phyloP scores from a whole-genome alignment of 495 filamentous ascomycete genomes.

The Letharia columbiana region DNA sequence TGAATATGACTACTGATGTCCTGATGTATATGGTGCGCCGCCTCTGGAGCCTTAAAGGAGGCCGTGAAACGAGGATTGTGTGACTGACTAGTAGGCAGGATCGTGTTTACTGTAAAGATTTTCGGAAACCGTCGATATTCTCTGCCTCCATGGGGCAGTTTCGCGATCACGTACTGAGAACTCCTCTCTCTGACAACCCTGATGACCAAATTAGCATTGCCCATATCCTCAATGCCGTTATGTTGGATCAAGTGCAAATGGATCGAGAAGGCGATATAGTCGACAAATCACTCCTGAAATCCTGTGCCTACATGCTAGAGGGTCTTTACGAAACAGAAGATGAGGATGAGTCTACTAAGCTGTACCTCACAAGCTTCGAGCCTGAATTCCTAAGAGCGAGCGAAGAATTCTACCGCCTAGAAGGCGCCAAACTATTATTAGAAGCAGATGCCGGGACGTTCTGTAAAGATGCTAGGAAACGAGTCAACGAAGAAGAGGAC shows the following conservation, averaged over 20 bases:
- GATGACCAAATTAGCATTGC: conserved; percentile 46
- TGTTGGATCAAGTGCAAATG: conserved; percentile 86
- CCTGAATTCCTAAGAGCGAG: conserved; percentile 64
- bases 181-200: conserved; percentile 33
- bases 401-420: conserved; percentile 60
- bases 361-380: conserved; percentile 83
- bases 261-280: conserved; percentile 87
- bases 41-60: not conserved
- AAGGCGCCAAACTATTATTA: conserved; percentile 64
- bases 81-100: conserved; percentile 44
- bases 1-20: conserved; percentile 97
- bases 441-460: conserved; percentile 75
- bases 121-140: conserved; percentile 69
- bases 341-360: conserved; percentile 55
- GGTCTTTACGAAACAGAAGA: conserved; percentile 71
- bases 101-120: conserved; percentile 64
- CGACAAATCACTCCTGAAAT: conserved; percentile 70
- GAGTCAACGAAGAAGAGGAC: conserved; percentile 70
- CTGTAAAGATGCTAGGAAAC: conserved; percentile 64
- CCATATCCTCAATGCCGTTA: conserved; percentile 65
- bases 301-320: conserved; percentile 85
- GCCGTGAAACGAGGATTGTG: not conserved
- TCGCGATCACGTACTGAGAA: conserved; percentile 67
- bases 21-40: conserved; percentile 86
- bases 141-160: conserved; percentile 78